A percentile compares a stretch with the other conserved stretches of the same genome.
Conservation (phyloP, 2,329 filamentous ascomycete species). For the Penicillium digitatum region DNA sequence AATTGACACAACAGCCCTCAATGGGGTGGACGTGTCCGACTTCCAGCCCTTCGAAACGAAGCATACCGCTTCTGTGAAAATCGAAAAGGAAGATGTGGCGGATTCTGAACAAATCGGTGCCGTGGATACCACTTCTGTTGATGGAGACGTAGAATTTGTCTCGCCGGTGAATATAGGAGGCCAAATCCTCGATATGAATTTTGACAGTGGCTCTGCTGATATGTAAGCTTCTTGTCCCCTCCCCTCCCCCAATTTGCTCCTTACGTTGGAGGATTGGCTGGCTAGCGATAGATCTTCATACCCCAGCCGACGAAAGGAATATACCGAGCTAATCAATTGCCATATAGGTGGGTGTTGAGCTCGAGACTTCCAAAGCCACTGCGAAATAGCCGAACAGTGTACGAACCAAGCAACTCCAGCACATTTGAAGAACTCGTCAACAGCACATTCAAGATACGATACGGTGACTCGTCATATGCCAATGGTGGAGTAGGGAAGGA, state of each 20-base stretch:
- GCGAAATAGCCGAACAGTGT: conserved; percentile 53
- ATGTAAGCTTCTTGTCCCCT: conserved; percentile 52
- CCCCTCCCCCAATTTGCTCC: too few relatives aligned
- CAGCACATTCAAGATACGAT: conserved; percentile 60
- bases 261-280: not conserved
- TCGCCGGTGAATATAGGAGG: conserved; percentile 66
- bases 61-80: conserved; percentile 23
- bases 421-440: conserved; percentile 50
- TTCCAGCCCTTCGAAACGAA: conserved; percentile 31
- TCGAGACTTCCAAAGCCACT: conserved; percentile 49
- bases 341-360: conserved; percentile 64
- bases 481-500: conserved; percentile 63
- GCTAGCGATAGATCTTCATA: not conserved
- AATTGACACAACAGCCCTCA: conserved; percentile 46
- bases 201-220: conserved; percentile 73
- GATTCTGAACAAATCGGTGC: conserved; percentile 47
- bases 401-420: conserved; percentile 51
- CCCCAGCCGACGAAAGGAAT: not conserved
- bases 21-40: conserved; percentile 34
- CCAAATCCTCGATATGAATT: conserved; percentile 65
- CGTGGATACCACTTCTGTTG: conserved; percentile 62
- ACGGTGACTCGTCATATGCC: conserved; percentile 64
- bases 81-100: conserved; percentile 23
- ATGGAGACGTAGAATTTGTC: conserved; percentile 66
- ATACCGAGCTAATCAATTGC: not conserved